phyloP scores from a whole-genome alignment of 805 yeast genomes.

The Hanseniaspora clermontiae region DNA sequence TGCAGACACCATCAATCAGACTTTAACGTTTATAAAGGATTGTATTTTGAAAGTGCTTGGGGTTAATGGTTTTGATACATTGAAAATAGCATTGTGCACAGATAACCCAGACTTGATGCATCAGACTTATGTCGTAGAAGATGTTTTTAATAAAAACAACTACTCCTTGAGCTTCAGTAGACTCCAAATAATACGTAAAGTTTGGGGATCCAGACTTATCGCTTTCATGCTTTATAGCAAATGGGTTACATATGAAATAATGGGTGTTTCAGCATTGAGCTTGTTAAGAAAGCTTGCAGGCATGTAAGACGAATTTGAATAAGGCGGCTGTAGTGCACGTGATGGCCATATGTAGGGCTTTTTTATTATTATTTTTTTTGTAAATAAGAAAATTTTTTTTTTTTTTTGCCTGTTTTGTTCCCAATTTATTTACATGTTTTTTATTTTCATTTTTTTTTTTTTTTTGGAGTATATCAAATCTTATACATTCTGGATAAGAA shows the following conservation, averaged over 20 bases:
- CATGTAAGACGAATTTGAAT: not conserved
- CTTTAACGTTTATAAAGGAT: not conserved
- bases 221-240: slow-evolving; percentile 7
- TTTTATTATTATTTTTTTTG: not conserved
- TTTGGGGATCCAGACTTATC: not conserved
- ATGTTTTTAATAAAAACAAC: not conserved
- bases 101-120: slow-evolving; percentile 10
- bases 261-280: not conserved
- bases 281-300: slow-evolving; percentile 1
- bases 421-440: too few species aligned
- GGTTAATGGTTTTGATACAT: not conserved
- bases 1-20: slow-evolving; percentile 2
- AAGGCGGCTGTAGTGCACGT: not conserved
- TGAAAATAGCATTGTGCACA: slow-evolving; percentile 11
- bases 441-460: too few species aligned
- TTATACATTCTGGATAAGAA: too few species aligned
- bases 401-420: not conserved
- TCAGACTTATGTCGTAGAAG: not conserved
- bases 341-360: not conserved
- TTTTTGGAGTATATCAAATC: too few species aligned
- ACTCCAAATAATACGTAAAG: not conserved
- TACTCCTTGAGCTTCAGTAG: not conserved
- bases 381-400: not conserved
- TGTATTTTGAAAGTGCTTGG: not conserved
- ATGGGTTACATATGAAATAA: slow-evolving; percentile 3